These are phyloP conservation scores for Colletotrichum sp. DNA, from an alignment of 2,329 filamentous ascomycete genomes.

Conservation along the genomic window DNA sequence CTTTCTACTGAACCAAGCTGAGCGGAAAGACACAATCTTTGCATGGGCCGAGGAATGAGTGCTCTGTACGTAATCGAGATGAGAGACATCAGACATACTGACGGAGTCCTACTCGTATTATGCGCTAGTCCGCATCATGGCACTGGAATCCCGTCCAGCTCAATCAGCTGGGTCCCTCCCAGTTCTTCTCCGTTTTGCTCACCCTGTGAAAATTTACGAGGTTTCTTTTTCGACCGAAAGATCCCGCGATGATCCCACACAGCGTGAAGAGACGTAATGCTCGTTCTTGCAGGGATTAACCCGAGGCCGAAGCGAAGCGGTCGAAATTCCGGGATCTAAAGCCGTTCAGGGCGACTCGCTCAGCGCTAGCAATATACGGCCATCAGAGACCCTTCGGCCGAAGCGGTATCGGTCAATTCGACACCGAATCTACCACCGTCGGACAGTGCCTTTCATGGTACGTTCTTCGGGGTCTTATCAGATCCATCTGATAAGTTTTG, in stretches of 20 bases:
- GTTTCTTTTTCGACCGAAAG: neutral
- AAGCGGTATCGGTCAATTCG: neutral
- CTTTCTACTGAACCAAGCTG: neutral
- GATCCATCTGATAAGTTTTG: slow-evolving; percentile 37
- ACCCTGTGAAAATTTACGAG: neutral
- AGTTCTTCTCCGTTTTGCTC: neutral
- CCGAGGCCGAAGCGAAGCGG: neutral
- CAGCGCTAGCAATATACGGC: neutral
- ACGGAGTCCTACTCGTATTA: neutral
- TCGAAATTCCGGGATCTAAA: neutral
- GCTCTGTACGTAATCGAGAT: neutral
- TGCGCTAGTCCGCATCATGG: neutral
- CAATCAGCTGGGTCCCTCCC: neutral
- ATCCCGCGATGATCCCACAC: neutral
- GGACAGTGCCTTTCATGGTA: neutral
- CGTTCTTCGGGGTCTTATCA: slow-evolving; percentile 30
- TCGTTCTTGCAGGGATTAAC: neutral
- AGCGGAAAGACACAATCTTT: neutral
- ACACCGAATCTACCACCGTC: neutral
- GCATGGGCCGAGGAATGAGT: neutral
- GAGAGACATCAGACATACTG: neutral
- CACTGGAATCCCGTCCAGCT: neutral
- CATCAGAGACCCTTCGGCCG: neutral
- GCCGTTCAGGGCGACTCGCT: neutral
- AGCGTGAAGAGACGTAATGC: neutral